Conservation (phyloP, 768 basidiomycete species). For the Coprinopsis sp. region DNA sequence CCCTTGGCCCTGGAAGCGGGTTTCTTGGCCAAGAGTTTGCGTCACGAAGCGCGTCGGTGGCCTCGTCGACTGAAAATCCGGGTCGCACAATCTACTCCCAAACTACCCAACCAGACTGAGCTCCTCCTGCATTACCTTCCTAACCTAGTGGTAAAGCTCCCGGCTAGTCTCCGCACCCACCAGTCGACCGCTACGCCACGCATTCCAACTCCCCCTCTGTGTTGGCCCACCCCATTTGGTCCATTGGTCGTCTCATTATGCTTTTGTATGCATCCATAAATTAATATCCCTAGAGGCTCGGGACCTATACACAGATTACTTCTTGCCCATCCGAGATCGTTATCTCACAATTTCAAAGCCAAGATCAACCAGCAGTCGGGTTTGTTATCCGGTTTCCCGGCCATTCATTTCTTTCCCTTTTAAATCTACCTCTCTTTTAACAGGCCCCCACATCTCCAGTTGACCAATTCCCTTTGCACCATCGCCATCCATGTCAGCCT, state of each 20-base stretch:
- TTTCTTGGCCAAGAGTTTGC: slow-evolving; percentile 32
- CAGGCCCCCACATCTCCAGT: not conserved
- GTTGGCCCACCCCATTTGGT: too few species aligned
- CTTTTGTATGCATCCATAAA: too few species aligned
- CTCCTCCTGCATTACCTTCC: not conserved
- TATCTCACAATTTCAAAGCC: too few species aligned
- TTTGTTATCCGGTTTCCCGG: too few species aligned
- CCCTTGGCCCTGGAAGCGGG: slow-evolving; percentile 47
- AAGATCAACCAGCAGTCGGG: too few species aligned
- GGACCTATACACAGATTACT: too few species aligned
- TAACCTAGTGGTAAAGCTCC: not conserved
- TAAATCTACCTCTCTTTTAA: not conserved
- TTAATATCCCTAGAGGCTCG: too few species aligned
- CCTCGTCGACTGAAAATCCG: slow-evolving; percentile 35
- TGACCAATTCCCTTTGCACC: not conserved
- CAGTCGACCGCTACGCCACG: too few species aligned
- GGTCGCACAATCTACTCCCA: slow-evolving; percentile 66
- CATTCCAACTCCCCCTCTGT: too few species aligned
- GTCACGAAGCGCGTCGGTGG: slow-evolving; percentile 4
- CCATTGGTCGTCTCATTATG: too few species aligned
- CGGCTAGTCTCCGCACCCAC: not conserved
- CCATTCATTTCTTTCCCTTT: not conserved
- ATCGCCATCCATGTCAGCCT: not conserved
- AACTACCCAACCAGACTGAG: slow-evolving; percentile 33
- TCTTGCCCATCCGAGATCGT: too few species aligned